Percentiles rank a stretch among this genome's conserved stretches.
phyloP scores from a whole-genome alignment of 768 basidiomycete species.

The Pseudohyphozyma bogoriensis region DNA sequence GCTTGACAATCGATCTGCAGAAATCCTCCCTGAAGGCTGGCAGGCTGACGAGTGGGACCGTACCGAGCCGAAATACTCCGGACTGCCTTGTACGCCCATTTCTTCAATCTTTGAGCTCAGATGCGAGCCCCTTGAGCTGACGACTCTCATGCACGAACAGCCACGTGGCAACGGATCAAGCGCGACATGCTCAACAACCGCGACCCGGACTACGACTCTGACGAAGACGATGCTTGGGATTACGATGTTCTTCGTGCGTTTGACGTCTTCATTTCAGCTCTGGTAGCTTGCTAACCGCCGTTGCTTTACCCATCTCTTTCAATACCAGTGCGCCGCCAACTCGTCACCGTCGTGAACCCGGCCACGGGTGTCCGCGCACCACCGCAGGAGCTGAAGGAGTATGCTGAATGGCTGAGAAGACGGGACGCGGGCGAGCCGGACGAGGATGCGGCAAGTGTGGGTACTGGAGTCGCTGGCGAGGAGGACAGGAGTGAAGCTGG shows the following conservation, averaged over 20 bases:
- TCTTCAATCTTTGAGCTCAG: neutral
- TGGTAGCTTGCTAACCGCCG: neutral
- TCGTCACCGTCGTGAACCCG: conserved; percentile 2
- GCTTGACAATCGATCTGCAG: neutral
- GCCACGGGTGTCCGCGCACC: neutral
- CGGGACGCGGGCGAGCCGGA: neutral
- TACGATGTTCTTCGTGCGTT: conserved; percentile 19
- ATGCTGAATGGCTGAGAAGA: conserved; percentile 6
- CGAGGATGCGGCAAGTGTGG: too few relatives aligned
- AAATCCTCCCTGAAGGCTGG: conserved; percentile 26
- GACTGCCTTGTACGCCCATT: conserved; percentile 8
- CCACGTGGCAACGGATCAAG: conserved; percentile 24
- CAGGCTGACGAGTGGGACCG: conserved; percentile 5
- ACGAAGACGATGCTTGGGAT: conserved; percentile 24
- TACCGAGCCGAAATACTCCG: neutral
- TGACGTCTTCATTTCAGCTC: neutral
- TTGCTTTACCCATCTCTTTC: too few relatives aligned
- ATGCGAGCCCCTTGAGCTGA: neutral
- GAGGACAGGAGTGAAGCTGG: too few relatives aligned
- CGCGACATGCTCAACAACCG: conserved; percentile 22
- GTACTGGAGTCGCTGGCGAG: too few relatives aligned
- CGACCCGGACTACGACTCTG: conserved; percentile 32
- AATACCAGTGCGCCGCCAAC: neutral
- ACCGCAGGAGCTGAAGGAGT: conserved; percentile 4
- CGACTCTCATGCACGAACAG: neutral